Conservation (phyloP, 805 yeast species). For the Yarrowia keelungensis region DNA sequence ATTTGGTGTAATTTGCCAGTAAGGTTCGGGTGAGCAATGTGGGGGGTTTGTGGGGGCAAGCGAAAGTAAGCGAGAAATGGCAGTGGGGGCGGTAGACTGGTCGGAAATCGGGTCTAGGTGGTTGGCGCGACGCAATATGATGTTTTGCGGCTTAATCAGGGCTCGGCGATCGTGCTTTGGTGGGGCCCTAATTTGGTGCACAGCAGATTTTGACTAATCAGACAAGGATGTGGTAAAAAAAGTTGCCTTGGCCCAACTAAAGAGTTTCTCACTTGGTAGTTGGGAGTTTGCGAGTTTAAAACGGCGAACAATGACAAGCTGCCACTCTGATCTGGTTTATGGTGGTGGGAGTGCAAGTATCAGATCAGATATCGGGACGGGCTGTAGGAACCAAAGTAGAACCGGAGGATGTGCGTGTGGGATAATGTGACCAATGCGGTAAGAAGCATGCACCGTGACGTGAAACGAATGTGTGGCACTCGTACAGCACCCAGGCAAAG, state of each 20-base stretch:
- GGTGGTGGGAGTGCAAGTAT: not conserved
- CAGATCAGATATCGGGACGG: no score
- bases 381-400: no score
- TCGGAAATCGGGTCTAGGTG: not conserved
- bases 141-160: no score
- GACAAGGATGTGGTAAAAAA: not conserved
- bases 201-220: conserved; percentile 23
- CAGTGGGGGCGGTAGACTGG: not conserved
- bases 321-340: not conserved
- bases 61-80: conserved; percentile 15
- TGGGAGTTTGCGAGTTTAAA: conserved; percentile 31
- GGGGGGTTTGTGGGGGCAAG: conserved; percentile 37
- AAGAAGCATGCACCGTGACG: not conserved
- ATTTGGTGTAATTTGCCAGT: conserved; percentile 30
- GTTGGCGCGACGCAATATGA: no score
- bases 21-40: conserved; percentile 27
- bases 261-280: conserved; percentile 2
- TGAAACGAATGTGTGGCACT: no score
- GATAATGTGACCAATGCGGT: no score
- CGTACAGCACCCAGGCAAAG: not conserved
- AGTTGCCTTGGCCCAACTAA: not conserved
- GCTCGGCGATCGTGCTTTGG: not conserved
- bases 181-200: not conserved
- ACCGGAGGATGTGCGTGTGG: no score
- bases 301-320: not conserved